Evolutionary conservation across 164 flowering plant species (phyloP), one percentile per base, ranked within the genome.

Genomic region (Annona squamosa): DNA sequence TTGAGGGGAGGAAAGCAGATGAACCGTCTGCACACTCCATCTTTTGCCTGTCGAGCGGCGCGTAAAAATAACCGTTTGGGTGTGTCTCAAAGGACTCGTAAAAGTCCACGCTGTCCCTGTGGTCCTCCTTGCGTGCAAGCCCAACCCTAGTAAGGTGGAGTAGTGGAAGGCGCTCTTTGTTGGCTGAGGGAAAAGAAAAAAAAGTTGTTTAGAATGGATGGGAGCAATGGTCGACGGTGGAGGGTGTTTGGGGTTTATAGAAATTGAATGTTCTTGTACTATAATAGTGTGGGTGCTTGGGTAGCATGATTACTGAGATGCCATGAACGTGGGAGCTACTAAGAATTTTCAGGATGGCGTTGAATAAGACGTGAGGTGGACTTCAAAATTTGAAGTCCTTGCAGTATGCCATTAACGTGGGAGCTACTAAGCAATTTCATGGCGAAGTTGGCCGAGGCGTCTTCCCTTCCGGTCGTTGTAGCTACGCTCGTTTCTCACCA

Each of bases 51-150:
- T 85, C 76, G 46, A 92, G 93, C 48, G 75, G 65, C 1, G 84
- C 97, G 63, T 88, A 90, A 80, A 91, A 89, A 83, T 94, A 90
- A 1, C 97, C 96, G 1, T 82, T 68, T 2, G 37, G 75, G 69
- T 90, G 75, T 0, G 97, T 85, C 6, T 72, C 46, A 47, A 76
- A 86, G 3, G 72, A 87, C 79, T 86, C 84, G 83, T 90, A 88
- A 82, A 68, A 92, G 75, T 77, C 87, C 16, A 89, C 87, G 71
- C 81, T 71, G 9, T 82, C 79, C 67, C 82, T 89, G 73, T 85
- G 72, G 79, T 89, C 86, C 72, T 89, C 86, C 72, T 85, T 91
- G 87, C 98, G 92, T 63, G 78, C 79, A 9, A 92, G 90, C 45
- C 94, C 82, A 4, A 90, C 86, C 73, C 83, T n/a, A 83, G 62